A percentile compares a stretch with the other conserved stretches of the same genome.
phyloP scores from a whole-genome alignment of 2,329 filamentous ascomycete species.

The Trichophyton mentagrophytes region DNA sequence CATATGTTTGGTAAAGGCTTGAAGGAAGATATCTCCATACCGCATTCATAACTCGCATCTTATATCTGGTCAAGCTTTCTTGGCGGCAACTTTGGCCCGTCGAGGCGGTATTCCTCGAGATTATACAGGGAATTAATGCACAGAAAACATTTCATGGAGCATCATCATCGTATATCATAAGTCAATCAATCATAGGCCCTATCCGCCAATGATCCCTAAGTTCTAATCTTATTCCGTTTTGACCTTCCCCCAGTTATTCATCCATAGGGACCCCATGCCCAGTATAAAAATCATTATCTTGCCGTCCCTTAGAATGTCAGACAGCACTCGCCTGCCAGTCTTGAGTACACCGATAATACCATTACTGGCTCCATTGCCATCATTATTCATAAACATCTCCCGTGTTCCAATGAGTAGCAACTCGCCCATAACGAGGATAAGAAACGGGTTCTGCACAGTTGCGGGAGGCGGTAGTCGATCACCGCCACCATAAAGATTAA shows the following conservation, averaged over 20 bases:
- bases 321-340: conserved; percentile 14
- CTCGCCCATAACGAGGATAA: conserved; percentile 37
- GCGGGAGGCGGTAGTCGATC: conserved; percentile 31
- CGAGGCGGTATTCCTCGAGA: not conserved
- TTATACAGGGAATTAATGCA: not conserved
- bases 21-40: not conserved
- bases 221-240: not conserved
- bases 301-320: conserved; percentile 31
- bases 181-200: not conserved
- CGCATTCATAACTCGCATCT: not conserved
- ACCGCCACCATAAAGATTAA: conserved; percentile 13
- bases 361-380: conserved; percentile 12
- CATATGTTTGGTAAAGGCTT: too few relatives aligned
- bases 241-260: not conserved
- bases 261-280: conserved; percentile 32
- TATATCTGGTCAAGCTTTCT: not conserved
- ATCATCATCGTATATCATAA: not conserved
- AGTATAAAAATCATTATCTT: conserved; percentile 35
- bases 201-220: not conserved
- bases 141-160: not conserved
- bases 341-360: conserved; percentile 19
- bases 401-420: conserved; percentile 29
- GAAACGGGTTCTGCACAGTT: conserved; percentile 33
- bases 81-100: not conserved
- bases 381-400: conserved; percentile 13